phyloP scores from a whole-genome alignment of 148 eudicot genomes.

The Euryodendron excelsum region DNA sequence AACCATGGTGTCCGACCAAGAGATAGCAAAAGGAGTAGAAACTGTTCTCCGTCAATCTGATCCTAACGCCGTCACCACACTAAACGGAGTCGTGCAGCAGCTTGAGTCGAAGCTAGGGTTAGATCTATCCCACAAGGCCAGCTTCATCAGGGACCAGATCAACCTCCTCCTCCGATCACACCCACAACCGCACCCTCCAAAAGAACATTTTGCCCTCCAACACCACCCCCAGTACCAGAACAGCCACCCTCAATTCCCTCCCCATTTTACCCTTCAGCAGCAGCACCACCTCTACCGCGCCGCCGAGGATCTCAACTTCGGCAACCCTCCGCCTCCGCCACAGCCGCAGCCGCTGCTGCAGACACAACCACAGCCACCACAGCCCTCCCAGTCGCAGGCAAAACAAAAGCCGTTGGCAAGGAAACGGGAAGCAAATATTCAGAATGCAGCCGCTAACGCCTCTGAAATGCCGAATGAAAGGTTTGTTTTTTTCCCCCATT shows the following conservation, averaged over 20 bases:
- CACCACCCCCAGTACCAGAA: constrained; percentile 25
- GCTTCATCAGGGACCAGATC: constrained; percentile 48
- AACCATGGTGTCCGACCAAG: constrained; percentile 56
- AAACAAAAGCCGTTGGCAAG: not conserved
- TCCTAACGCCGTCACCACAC: constrained; percentile 37
- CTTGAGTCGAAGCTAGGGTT: constrained; percentile 44
- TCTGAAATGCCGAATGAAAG: constrained; percentile 25
- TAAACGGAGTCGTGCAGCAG: constrained; percentile 47
- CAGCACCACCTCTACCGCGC: no score
- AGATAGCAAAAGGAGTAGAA: constrained; percentile 49
- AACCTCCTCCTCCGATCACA: constrained; percentile 33
- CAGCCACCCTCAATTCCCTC: no score
- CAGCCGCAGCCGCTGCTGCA: constrained; percentile 20
- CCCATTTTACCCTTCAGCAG: constrained; percentile 40
- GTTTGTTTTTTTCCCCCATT: constrained; percentile 11
- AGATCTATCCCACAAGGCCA: constrained; percentile 49
- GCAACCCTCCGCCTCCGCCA: no score
- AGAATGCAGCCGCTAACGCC: constrained; percentile 16
- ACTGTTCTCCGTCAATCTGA: constrained; percentile 46
- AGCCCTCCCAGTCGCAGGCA: not conserved
- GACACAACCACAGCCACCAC: constrained; percentile 11
- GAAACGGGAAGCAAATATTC: constrained; percentile 14
- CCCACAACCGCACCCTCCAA: constrained; percentile 12
- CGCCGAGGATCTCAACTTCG: no score
- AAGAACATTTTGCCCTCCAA: constrained; percentile 41